A percentile compares a stretch with the other conserved stretches of the same genome.
These are phyloP conservation scores for Cetradonia linearis DNA, from an alignment of 495 filamentous ascomycete species.

Conservation along the genomic window DNA sequence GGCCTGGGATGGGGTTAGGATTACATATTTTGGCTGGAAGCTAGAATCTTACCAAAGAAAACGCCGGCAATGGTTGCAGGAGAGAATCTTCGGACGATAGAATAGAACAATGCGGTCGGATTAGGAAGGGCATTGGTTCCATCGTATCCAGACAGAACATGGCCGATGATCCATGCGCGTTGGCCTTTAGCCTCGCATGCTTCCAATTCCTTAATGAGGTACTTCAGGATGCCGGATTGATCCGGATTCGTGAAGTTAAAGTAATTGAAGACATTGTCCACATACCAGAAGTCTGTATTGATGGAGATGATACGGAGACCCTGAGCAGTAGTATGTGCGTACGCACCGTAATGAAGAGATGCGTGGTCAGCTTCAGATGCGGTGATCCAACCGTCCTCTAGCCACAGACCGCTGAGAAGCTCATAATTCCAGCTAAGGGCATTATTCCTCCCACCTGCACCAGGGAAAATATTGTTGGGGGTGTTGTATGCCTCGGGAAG, in stretches of 20 bases:
- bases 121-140: conserved; percentile 28
- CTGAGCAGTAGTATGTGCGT: conserved; percentile 29
- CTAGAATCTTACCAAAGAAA: conserved; percentile 26
- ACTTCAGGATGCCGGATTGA: conserved; percentile 29
- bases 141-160: conserved; percentile 32
- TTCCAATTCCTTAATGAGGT: conserved; percentile 31
- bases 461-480: conserved; percentile 28
- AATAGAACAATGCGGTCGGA: conserved; percentile 32
- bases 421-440: conserved; percentile 37
- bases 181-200: conserved; percentile 30
- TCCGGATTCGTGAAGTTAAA: conserved; percentile 34
- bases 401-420: conserved; percentile 31
- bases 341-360: conserved; percentile 31
- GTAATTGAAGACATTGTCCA: conserved; percentile 35
- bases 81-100: conserved; percentile 30
- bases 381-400: conserved; percentile 32
- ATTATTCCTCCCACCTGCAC: conserved; percentile 24
- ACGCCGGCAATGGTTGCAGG: conserved; percentile 31
- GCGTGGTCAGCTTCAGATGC: conserved; percentile 26
- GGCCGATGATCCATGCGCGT: conserved; percentile 33
- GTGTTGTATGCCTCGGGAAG: conserved; percentile 28
- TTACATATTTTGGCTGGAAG: background rate
- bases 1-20: background rate
- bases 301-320: conserved; percentile 34
- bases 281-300: conserved; percentile 43